Percentiles rank a stretch among this genome's conserved stretches.
Evolutionary conservation across 148 eudicot species (phyloP).

Genomic region (Rhododendron williamsianum): DNA sequence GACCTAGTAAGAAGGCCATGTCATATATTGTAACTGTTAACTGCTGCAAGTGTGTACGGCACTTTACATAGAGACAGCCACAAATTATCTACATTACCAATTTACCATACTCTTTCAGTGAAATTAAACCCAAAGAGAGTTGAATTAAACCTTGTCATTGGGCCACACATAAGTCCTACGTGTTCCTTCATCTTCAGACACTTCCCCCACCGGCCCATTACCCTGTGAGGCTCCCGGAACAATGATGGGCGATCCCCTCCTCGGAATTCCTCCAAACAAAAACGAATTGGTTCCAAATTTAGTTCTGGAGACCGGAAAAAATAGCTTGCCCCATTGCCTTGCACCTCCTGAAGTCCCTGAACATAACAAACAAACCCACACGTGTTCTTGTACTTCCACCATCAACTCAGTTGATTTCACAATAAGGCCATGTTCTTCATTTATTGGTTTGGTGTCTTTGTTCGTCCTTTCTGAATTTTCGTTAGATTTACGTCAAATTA

Average conservation of each 20-base stretch:
- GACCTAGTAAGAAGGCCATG: neutral
- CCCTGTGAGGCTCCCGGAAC: conserved; percentile 28
- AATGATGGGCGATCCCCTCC: conserved; percentile 25
- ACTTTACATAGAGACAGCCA: neutral
- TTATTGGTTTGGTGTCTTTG: neutral
- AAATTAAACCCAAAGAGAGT: neutral
- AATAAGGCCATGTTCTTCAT: neutral
- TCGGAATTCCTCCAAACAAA: conserved; percentile 11
- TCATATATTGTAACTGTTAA: neutral
- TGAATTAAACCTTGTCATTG: conserved; percentile 43
- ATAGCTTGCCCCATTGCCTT: conserved; percentile 24
- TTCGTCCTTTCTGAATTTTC: neutral
- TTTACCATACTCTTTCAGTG: neutral
- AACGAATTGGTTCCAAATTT: conserved; percentile 23
- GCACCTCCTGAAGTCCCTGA: conserved; percentile 21
- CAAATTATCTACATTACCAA: neutral
- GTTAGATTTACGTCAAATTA: neutral
- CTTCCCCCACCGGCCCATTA: conserved; percentile 29
- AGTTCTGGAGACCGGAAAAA: conserved; percentile 20
- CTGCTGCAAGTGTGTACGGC: neutral
- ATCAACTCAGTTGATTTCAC: neutral
- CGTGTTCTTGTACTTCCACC: neutral
- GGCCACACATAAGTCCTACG: conserved; percentile 49
- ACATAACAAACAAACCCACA: neutral
- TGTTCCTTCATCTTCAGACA: conserved; percentile 28